phyloP scores from a whole-genome alignment of 495 filamentous ascomycete species.

The Xanthoparmelia taractica region DNA sequence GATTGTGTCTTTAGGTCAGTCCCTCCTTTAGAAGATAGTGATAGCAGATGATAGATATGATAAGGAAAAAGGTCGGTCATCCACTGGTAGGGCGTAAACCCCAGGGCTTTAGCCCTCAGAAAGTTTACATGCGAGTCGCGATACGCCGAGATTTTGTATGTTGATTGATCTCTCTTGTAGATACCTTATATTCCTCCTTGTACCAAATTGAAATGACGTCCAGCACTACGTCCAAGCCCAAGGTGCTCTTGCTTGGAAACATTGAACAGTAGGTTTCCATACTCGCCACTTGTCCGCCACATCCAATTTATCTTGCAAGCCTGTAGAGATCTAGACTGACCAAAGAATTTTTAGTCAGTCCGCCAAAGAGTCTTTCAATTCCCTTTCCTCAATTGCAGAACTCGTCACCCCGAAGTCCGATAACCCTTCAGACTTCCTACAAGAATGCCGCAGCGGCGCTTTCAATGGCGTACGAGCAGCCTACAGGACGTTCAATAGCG shows the following conservation, averaged over 20 bases:
- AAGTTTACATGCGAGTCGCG: too few species aligned
- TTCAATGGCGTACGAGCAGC: slow-evolving; percentile 59
- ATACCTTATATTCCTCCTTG: background rate
- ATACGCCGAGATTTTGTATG: too few species aligned
- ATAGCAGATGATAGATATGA: background rate
- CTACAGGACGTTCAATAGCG: slow-evolving; percentile 72
- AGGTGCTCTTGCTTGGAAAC: slow-evolving; percentile 50
- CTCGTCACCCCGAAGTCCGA: slow-evolving; percentile 41
- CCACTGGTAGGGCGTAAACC: too few species aligned
- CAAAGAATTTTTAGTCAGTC: slow-evolving; percentile 16
- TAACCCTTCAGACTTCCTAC: slow-evolving; percentile 61
- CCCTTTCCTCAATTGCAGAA: slow-evolving; percentile 44
- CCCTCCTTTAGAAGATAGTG: too few species aligned
- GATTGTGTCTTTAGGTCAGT: too few species aligned
- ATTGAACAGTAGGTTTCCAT: slow-evolving; percentile 43
- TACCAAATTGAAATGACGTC: background rate
- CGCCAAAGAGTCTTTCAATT: slow-evolving; percentile 43
- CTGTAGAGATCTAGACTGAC: slow-evolving; percentile 14
- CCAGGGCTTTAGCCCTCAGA: too few species aligned
- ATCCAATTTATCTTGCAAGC: slow-evolving; percentile 1
- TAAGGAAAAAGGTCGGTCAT: too few species aligned
- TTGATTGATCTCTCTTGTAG: background rate
- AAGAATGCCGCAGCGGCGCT: slow-evolving; percentile 61
- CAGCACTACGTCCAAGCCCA: slow-evolving; percentile 33
- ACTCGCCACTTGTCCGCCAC: slow-evolving; percentile 3